Percentiles rank a stretch among this genome's conserved stretches.
Evolutionary conservation across 176 grass and related monocot genomes (phyloP).

Genomic region (Elaeis guineensis): DNA sequence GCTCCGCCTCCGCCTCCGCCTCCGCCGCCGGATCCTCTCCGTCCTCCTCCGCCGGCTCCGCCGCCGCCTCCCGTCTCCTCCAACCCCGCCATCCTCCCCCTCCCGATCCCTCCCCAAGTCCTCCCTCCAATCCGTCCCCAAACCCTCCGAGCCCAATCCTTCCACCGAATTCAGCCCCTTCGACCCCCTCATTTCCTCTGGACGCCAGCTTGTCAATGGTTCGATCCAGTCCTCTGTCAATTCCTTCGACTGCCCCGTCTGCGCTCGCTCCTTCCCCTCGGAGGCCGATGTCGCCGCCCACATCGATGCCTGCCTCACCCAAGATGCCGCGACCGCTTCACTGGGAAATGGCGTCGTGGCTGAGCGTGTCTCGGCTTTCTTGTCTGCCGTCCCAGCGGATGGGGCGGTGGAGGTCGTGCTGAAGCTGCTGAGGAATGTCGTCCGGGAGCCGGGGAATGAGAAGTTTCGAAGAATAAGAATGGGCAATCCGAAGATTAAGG

Average conservation of each 20-base stretch:
- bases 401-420: conserved; percentile 51
- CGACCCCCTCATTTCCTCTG: conserved; percentile 41
- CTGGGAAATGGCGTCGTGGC: conserved; percentile 17
- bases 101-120: conserved; percentile 8
- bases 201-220: conserved; percentile 18
- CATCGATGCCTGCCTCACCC: conserved; percentile 57
- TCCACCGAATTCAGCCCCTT: conserved; percentile 32
- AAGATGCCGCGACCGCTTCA: neutral
- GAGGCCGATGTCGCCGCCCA: conserved; percentile 57
- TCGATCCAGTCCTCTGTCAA: neutral
- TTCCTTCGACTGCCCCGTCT: conserved; percentile 50
- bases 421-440: conserved; percentile 59
- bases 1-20: conserved; percentile 15
- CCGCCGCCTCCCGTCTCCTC: conserved; percentile 26
- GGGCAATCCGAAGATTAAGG: conserved; percentile 86
- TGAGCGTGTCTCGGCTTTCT: conserved; percentile 40
- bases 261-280: conserved; percentile 38
- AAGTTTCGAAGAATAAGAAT: conserved; percentile 75
- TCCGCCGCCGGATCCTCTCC: conserved; percentile 1
- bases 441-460: conserved; percentile 50
- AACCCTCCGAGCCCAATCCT: conserved; percentile 6
- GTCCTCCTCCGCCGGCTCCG: conserved; percentile 14
- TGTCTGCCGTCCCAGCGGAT: conserved; percentile 36
- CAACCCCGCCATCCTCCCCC: conserved; percentile 9
- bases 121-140: conserved; percentile 7